Conservation (phyloP, 768 basidiomycete species). For the Lactarius psammicola region DNA sequence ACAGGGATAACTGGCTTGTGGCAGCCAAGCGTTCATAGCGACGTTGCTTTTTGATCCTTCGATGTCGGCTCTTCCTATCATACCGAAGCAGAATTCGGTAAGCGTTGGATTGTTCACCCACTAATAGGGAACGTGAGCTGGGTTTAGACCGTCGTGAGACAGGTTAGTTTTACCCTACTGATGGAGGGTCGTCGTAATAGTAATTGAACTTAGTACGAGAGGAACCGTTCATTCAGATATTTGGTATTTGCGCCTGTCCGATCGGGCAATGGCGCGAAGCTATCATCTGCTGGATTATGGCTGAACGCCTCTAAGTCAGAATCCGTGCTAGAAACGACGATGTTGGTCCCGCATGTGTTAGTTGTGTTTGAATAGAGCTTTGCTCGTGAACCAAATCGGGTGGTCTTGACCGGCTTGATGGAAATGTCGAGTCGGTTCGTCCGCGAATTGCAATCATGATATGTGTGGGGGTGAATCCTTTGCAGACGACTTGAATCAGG, state of each 20-base stretch:
- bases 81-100: slow-evolving; percentile 77
- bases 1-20: too few relatives aligned
- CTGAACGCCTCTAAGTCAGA: slow-evolving; percentile 83
- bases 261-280: slow-evolving; percentile 76
- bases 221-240: slow-evolving; percentile 82
- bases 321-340: slow-evolving; percentile 76
- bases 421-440: too few relatives aligned
- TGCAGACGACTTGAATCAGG: too few relatives aligned
- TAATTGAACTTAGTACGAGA: slow-evolving; percentile 82
- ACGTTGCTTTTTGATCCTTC: slow-evolving; percentile 82
- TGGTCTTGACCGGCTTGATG: slow-evolving; percentile 46
- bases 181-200: slow-evolving; percentile 71
- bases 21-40: slow-evolving; percentile 83
- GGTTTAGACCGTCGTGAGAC: slow-evolving; percentile 82
- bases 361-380: slow-evolving; percentile 64
- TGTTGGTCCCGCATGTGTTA: slow-evolving; percentile 65
- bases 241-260: slow-evolving; percentile 78
- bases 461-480: too few relatives aligned
- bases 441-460: too few relatives aligned
- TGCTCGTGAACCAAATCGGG: slow-evolving; percentile 68
- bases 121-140: slow-evolving; percentile 78
- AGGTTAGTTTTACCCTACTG: slow-evolving; percentile 85
- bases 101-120: slow-evolving; percentile 80
- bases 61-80: slow-evolving; percentile 81
- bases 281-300: slow-evolving; percentile 82